Base-by-base conservation (phyloP, 1,139 yeast genomes). In the Saccharomyces hybrid region DNA sequence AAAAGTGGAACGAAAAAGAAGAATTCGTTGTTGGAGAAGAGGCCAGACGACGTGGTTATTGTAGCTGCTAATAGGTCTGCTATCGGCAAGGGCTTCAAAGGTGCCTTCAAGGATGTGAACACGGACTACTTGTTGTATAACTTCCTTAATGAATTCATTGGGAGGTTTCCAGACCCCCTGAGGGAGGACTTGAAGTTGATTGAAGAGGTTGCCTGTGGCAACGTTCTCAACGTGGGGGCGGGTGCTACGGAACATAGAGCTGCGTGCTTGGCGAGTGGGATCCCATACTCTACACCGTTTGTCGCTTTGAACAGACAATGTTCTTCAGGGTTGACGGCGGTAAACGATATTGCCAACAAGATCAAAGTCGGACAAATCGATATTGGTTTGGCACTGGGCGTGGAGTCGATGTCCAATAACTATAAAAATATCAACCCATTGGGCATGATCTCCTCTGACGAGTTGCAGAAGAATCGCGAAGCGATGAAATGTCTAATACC, bases 211-310 rank as follows among this genome's bases (percentile, higher is more conserved):
- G 85, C 85, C 46, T 83, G 87, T 60, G 97, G 97, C 65, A 90
- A 91, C 70, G 96, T 89, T 48, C 78, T 90, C 67, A 88, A 89
- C 73, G 80, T 81, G 55, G 96, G 96, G 56, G 95, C 96, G 47
- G 96, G 96, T 67, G 95, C 91, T 55, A 84, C 85, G 56, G 96
- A 89, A 73, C 96, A 88, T 72, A 80, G 95, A 68, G 96, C 96
- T 52, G 97, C 90, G 44, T 76, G 77, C 58, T 74, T 86, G 46
- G 88, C 83, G 11, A 88, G 87, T 4, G 95, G 95, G 11, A 76
- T 85, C 48, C 90, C 90, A 25, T 73, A 79, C 61, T 73, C 83
- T 7, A 78, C 85, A 31, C 91, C 96, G 13, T 88, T 91, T 63
- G 75, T 83, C 63, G 93, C 96, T 29, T 66, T 91, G 61, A 91